Base-by-base conservation (phyloP, 163 green algal species). In the Scenedesmus sp. region DNA sequence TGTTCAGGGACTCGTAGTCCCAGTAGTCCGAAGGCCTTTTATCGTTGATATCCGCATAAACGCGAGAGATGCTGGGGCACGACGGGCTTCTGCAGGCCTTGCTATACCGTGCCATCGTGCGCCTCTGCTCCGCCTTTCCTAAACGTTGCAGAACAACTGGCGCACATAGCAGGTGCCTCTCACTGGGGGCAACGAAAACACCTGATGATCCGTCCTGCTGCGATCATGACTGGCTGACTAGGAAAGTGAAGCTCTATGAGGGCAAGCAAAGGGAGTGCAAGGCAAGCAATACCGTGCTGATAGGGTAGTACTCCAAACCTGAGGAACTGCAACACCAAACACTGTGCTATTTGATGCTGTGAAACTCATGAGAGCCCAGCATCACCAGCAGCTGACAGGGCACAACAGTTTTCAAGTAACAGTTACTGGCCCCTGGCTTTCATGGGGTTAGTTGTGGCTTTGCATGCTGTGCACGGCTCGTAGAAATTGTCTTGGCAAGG, bases 21-120 rank as follows among this genome's bases (percentile, higher is more conserved):
- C 97, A 99, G 93, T 99, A 99, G 26, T 99, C 98, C 59, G 94
- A 93, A 1, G 98, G 97, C n/a, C 96, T 93, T 61, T 97, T 94
- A 6, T 87, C 87, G 59, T 91, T 91, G 56, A 91, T 88, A 46
- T 91, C 87, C 22, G 87, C 43, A 53, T 91, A 91, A 4, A 88
- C 79, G 15, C 87, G 56, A 10, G 87, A 46, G 82, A 91, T 88
- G 80, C 87, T 91, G 26, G 86, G 79, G 46, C 46, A 81, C 26
- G 53, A 43, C 59, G 85, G 65, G 76, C 87, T 91, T 6, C 87
- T 68, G 82, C 40, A 92, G 56, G 89, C 89, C 89, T 92, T 92
- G 89, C 59, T 85, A 59, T 89, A 92, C 43, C 89, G 65, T 30
- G 89, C 87, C 87, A 91, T 91, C 24, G 43, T 90, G 44, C 59